A percentile compares a stretch with the other conserved stretches of the same genome.
Conservation (phyloP, 2,329 filamentous ascomycete genomes). For the Thermomyces lanuginosus region DNA sequence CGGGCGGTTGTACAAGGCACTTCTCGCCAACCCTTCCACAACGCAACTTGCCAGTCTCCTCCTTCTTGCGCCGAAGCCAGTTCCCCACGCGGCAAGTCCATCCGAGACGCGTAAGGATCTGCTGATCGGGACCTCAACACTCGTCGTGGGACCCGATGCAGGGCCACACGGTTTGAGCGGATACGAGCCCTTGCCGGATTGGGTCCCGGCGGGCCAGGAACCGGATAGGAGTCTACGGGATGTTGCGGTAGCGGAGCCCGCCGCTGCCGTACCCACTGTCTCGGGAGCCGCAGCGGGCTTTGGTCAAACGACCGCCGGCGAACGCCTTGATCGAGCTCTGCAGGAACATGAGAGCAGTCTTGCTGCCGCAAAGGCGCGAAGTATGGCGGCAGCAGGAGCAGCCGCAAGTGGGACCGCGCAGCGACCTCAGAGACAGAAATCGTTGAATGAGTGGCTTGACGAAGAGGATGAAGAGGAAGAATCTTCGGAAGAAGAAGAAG, state of each 20-base stretch:
- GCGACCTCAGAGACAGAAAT: constrained; percentile 39
- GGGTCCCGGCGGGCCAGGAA: constrained; percentile 67
- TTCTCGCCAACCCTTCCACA: constrained; percentile 57
- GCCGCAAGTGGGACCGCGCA: constrained; percentile 31
- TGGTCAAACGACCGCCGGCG: constrained; percentile 22
- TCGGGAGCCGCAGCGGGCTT: no score
- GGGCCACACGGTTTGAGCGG: constrained; percentile 59
- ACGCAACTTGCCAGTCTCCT: constrained; percentile 79
- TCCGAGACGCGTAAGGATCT: constrained; percentile 68
- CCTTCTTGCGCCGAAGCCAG: constrained; percentile 83
- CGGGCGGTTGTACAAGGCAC: constrained; percentile 68
- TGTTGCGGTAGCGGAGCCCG: no score
- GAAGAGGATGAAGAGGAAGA: constrained; percentile 37
- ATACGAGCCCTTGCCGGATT: constrained; percentile 64
- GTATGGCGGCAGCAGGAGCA: constrained; percentile 9
- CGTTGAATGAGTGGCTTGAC: constrained; percentile 82
- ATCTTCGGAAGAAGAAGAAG: constrained; percentile 36
- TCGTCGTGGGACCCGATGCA: constrained; percentile 64
- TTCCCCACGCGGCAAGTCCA: constrained; percentile 76
- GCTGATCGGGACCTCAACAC: constrained; percentile 65
- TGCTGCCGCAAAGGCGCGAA: constrained; percentile 10
- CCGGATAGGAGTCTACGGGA: constrained; percentile 61
- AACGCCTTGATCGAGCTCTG: constrained; percentile 27
- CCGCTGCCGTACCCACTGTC: no score
- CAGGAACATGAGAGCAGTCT: constrained; percentile 23